Percentiles rank a stretch among this genome's conserved stretches.
These are phyloP conservation scores for Tolypocladium endophyticum DNA, from an alignment of 2,329 filamentous ascomycete species.

Conservation along the genomic window DNA sequence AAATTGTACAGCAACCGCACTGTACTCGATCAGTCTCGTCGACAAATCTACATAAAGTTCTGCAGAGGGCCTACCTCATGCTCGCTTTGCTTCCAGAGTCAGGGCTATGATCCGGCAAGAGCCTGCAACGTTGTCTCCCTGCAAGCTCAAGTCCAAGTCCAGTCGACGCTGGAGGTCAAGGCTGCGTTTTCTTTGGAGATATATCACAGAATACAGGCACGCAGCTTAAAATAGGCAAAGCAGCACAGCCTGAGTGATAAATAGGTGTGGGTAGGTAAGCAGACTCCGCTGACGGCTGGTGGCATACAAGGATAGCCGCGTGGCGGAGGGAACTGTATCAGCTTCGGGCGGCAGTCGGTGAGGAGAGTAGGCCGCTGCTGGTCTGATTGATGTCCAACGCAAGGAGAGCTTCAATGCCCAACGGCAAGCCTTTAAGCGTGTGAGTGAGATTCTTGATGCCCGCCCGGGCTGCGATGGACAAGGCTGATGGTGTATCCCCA, in stretches of 20 bases:
- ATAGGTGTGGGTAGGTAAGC: conserved; percentile 3
- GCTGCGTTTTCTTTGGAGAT: neutral
- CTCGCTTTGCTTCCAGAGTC: conserved; percentile 8
- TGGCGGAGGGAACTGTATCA: conserved; percentile 3
- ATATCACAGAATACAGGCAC: neutral
- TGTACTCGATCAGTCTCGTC: conserved; percentile 8
- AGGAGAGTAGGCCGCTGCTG: neutral
- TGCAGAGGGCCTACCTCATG: conserved; percentile 22
- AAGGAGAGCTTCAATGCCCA: neutral
- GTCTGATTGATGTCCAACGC: neutral
- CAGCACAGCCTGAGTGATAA: neutral
- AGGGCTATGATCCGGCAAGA: neutral
- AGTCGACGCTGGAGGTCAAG: no score
- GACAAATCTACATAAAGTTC: neutral
- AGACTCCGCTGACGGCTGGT: conserved; percentile 1
- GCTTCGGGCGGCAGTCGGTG: neutral
- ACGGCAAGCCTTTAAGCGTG: neutral
- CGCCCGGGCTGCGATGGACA: neutral
- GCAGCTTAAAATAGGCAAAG: neutral
- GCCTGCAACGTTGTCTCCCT: neutral
- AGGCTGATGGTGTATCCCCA: neutral
- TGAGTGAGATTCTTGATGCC: neutral
- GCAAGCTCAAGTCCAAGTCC: neutral
- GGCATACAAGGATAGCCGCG: neutral
- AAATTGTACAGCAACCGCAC: conserved; percentile 40